Conservation (phyloP, 2,329 filamentous ascomycete species). For the Talaromyces rugulosus region DNA sequence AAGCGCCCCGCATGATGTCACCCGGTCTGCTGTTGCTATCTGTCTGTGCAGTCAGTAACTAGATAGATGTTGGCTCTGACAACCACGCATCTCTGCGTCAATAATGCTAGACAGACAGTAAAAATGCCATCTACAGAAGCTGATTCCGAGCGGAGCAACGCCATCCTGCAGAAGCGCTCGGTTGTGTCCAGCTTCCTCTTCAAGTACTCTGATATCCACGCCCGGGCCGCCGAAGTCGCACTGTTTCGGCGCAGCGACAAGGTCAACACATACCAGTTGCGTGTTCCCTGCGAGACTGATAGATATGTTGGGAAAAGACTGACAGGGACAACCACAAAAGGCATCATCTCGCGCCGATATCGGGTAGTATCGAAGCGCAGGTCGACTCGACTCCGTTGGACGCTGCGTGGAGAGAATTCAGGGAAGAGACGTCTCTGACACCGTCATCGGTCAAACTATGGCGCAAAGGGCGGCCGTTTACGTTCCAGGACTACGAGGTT, state of each 20-base stretch:
- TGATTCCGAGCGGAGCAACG: not conserved
- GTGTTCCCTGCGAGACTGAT: not conserved
- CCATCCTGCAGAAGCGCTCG: slow-evolving; percentile 22
- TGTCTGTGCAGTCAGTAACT: not conserved
- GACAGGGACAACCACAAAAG: slow-evolving; percentile 28
- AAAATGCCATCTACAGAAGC: not conserved
- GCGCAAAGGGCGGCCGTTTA: slow-evolving; percentile 56
- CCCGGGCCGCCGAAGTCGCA: slow-evolving; percentile 46
- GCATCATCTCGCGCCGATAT: slow-evolving; percentile 57
- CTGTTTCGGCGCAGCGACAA: slow-evolving; percentile 59
- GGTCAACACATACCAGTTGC: slow-evolving; percentile 58
- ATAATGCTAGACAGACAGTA: not conserved
- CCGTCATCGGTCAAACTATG: slow-evolving; percentile 46
- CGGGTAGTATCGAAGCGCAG: slow-evolving; percentile 53
- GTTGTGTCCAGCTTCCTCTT: slow-evolving; percentile 46
- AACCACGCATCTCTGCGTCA: not conserved
- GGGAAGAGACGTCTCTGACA: slow-evolving; percentile 58
- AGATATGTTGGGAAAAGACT: not conserved
- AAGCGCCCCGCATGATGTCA: not conserved
- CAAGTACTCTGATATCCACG: slow-evolving; percentile 17
- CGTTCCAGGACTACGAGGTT: slow-evolving; percentile 51
- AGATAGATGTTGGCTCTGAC: not conserved
- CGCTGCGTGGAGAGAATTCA: slow-evolving; percentile 60
- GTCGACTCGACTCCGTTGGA: slow-evolving; percentile 50
- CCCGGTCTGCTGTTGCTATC: not conserved